Evolutionary conservation across 345 rosid species (phyloP).

Genomic region (Brassica juncea): DNA sequence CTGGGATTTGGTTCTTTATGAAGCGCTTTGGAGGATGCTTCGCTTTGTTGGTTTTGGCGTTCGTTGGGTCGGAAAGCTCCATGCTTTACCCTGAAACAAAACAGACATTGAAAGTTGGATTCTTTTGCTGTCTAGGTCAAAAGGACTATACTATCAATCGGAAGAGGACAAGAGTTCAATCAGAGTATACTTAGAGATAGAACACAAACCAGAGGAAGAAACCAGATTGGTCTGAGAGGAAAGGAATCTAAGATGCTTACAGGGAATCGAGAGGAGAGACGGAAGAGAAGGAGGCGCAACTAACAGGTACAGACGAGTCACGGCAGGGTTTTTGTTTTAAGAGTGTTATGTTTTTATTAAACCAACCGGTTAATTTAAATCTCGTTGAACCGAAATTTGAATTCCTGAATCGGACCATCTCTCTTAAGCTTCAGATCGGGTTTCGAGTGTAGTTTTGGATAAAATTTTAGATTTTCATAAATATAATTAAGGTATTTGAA

Average conservation of each 20-base stretch:
- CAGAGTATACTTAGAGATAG: background rate
- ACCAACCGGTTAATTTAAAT: too few species aligned
- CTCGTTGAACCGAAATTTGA: too few species aligned
- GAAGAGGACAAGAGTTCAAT: background rate
- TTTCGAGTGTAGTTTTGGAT: too few species aligned
- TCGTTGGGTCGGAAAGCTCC: constrained; percentile 24
- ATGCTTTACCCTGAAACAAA: constrained; percentile 1
- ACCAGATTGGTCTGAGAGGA: too few species aligned
- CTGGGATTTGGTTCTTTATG: constrained; percentile 79
- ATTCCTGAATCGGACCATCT: too few species aligned
- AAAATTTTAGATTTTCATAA: too few species aligned
- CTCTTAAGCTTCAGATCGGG: too few species aligned
- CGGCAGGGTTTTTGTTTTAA: background rate
- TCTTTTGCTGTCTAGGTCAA: background rate
- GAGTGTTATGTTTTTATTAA: too few species aligned
- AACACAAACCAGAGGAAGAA: constrained; percentile 4
- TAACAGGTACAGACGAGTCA: background rate
- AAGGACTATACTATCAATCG: background rate
- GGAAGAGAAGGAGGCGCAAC: background rate
- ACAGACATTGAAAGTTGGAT: background rate
- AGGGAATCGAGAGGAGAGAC: background rate
- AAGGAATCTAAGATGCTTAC: too few species aligned
- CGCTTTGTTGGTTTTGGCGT: constrained; percentile 18
- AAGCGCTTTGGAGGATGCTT: constrained; percentile 80
- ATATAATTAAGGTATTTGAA: too few species aligned